Evolutionary conservation across 2,329 filamentous ascomycete species (phyloP).

Genomic region (Aspergillus quadrilineatus): DNA sequence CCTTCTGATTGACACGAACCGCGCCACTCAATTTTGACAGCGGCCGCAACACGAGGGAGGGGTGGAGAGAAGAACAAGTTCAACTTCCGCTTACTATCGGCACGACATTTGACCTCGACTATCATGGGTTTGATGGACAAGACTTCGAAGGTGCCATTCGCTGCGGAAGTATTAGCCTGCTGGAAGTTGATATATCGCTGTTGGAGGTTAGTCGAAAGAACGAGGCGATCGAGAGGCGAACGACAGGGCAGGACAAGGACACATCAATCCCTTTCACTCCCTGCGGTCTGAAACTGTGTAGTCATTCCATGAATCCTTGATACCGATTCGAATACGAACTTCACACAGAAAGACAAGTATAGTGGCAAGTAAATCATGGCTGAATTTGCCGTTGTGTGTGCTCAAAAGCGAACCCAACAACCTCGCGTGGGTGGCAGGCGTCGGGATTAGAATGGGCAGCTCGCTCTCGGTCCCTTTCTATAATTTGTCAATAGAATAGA

Average conservation of each 20-base stretch:
- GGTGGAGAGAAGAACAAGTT: slow-evolving; percentile 27
- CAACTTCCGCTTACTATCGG: slow-evolving; percentile 35
- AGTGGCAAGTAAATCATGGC: slow-evolving; percentile 6
- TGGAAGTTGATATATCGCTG: background rate
- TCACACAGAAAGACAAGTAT: background rate
- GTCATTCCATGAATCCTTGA: background rate
- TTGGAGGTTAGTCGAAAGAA: background rate
- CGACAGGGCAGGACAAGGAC: slow-evolving; percentile 1
- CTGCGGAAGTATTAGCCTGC: background rate
- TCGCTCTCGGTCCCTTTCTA: slow-evolving; percentile 44
- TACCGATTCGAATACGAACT: background rate
- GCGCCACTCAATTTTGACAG: slow-evolving; percentile 33
- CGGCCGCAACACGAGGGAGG: slow-evolving; percentile 46
- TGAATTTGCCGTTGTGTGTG: slow-evolving; percentile 30
- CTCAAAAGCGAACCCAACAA: slow-evolving; percentile 47
- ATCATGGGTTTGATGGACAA: slow-evolving; percentile 44
- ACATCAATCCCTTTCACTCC: slow-evolving; percentile 3
- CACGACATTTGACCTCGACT: slow-evolving; percentile 48
- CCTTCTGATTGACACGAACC: slow-evolving; percentile 46
- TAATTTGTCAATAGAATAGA: slow-evolving; percentile 45
- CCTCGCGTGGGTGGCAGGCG: slow-evolving; percentile 32
- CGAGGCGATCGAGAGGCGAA: background rate
- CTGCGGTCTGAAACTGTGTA: background rate
- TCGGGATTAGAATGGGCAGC: slow-evolving; percentile 46
- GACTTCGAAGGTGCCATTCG: slow-evolving; percentile 46